Base-by-base conservation (phyloP, 108 stramenopile species). In the Aurantiochytrium sp. region DNA sequence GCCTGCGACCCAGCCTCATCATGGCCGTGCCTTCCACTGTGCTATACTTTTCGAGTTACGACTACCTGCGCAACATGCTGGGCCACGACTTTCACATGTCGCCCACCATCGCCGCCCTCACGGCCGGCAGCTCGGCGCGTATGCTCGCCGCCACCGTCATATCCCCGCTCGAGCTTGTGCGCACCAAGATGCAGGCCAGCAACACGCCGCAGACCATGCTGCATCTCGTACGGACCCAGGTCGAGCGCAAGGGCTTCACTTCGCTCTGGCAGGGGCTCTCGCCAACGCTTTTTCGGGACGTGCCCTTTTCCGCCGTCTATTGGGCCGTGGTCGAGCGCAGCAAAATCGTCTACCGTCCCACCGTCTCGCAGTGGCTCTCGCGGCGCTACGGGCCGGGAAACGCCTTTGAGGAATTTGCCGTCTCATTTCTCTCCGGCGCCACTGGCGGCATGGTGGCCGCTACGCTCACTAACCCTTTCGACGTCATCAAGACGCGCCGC, bases 301-400 rank as follows among this genome's bases (percentile, higher is more conserved):
- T 97, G 37, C 97, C 97, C 12, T 99, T 97, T 89, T 90, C 92
- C 22, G 96, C 94, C 31, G 89, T 98, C 8, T 99, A 98, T 87
- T 99, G 97, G 96, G 36, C 93, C 21, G 89, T 89, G 55, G 91
- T 96, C 30, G 97, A 99, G 89, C 37, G 86, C 39, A 36, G 88
- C 22, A 90, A 87, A 48, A 37, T 85, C 2, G 0, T 37, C 41
- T 17, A 68, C 50, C 24, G 73, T 24, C 73, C 73, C 6, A 21
- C 6, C 12, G 39, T 81, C 12, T 6, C 30, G 19, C 12, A 81
- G 27, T 48, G 45, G 39, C 45, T 81, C 32, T 24, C 6, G 6
- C 21, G 73, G 10, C 42, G 39, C 21, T 81, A 41, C 1, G 73
- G 42, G 24, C 39, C 73, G 45, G 17, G 19, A 12, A 81, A 48